Conservation (phyloP, 345 rosid species). For the Pseudoturritis turrita region DNA sequence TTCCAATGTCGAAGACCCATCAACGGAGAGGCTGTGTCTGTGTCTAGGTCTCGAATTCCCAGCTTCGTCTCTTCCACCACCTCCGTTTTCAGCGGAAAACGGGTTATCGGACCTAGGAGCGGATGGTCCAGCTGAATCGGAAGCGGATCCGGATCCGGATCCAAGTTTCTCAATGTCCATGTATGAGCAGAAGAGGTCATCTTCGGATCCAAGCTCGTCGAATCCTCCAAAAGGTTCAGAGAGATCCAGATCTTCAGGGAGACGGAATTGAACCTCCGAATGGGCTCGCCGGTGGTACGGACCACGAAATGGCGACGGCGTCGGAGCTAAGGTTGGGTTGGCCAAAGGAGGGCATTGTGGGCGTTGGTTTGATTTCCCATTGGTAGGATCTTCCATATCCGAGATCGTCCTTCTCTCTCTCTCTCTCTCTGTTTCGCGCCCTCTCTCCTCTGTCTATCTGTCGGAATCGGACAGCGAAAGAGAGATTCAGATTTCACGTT, state of each 20-base stretch:
- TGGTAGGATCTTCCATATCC: conserved; percentile 43
- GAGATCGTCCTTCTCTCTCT: conserved; percentile 6
- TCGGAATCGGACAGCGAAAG: conserved; percentile 29
- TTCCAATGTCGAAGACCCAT: conserved; percentile 55
- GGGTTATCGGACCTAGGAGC: conserved; percentile 33
- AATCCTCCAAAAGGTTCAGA: conserved; percentile 54
- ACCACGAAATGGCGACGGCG: conserved; percentile 31
- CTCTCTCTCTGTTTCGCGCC: conserved; percentile 12
- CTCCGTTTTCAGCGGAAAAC: conserved; percentile 15
- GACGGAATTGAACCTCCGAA: conserved; percentile 73
- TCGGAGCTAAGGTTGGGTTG: conserved; percentile 9
- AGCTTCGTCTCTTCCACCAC: conserved; percentile 7
- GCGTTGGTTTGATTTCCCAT: conserved; percentile 16
- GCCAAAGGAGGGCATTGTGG: conserved; percentile 16
- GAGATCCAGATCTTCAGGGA: conserved; percentile 68
- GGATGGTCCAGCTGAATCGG: conserved; percentile 38
- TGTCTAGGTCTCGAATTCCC: conserved; percentile 48
- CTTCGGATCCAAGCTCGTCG: conserved; percentile 74
- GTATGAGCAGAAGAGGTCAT: conserved; percentile 67
- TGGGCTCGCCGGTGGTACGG: conserved; percentile 76
- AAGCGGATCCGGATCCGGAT: conserved; percentile 45
- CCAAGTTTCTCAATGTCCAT: conserved; percentile 84
- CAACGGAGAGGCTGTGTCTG: conserved; percentile 78
- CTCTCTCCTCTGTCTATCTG: conserved; percentile 14
- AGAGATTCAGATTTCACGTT: conserved; percentile 34